Conservation (phyloP, 352 stramenopile genomes). For the Phytophthora melonis region DNA sequence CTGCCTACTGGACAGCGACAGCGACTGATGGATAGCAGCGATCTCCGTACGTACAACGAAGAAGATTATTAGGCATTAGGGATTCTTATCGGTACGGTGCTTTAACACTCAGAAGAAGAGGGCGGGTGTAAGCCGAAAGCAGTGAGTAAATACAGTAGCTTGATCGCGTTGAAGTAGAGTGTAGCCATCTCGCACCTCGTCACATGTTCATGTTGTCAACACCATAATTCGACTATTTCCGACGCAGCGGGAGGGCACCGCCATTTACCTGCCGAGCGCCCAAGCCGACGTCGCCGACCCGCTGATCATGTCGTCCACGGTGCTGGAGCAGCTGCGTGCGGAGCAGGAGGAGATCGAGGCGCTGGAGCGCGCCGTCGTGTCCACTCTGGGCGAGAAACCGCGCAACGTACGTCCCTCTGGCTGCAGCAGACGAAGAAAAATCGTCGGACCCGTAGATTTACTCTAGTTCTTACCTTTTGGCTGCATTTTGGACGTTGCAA, state of each 20-base stretch:
- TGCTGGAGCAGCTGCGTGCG: constrained; percentile 84
- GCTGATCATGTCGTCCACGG: constrained; percentile 80
- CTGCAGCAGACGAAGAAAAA: background rate
- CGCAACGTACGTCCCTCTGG: constrained; percentile 68
- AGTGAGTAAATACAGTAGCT: constrained; percentile 5
- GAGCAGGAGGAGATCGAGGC: constrained; percentile 86
- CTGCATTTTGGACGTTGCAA: constrained; percentile 9
- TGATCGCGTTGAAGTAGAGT: constrained; percentile 7
- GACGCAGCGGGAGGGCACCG: constrained; percentile 5
- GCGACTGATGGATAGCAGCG: constrained; percentile 48
- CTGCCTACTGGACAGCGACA: constrained; percentile 83
- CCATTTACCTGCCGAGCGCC: constrained; percentile 13
- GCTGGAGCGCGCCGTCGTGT: constrained; percentile 76
- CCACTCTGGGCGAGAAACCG: constrained; percentile 80
- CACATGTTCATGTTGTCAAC: background rate
- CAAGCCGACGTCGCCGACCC: background rate
- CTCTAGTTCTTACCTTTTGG: background rate
- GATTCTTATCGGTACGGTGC: constrained; percentile 19
- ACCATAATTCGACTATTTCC: constrained; percentile 26
- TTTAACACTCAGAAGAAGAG: background rate
- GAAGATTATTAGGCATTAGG: constrained; percentile 29
- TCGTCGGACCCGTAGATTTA: background rate
- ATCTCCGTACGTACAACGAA: constrained; percentile 8
- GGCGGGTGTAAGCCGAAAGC: background rate
- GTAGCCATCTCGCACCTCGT: constrained; percentile 24